Conservation (phyloP, 2,329 filamentous ascomycete species). For the Fusarium pseudocircinatum region DNA sequence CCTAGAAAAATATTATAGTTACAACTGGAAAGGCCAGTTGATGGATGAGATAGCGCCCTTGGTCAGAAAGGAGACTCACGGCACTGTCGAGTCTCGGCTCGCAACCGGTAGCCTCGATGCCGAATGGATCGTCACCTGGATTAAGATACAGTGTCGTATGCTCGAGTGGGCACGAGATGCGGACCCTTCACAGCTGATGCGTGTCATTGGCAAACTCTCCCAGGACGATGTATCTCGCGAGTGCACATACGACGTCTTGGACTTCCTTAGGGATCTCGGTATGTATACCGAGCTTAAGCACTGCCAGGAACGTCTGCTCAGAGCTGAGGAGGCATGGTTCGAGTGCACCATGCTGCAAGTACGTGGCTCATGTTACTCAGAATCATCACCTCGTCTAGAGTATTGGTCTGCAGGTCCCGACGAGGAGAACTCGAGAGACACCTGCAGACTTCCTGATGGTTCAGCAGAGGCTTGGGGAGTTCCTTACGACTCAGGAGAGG, state of each 20-base stretch:
- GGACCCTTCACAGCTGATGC: slow-evolving; percentile 44
- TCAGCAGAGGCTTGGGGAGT: no score
- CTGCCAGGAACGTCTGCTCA: slow-evolving; percentile 40
- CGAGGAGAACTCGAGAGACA: background rate
- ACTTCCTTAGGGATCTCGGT: slow-evolving; percentile 49
- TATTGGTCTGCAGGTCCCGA: background rate
- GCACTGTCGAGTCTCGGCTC: slow-evolving; percentile 52
- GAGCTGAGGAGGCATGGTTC: slow-evolving; percentile 39
- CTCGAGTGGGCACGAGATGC: slow-evolving; percentile 42
- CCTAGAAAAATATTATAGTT: background rate
- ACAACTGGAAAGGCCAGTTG: slow-evolving; percentile 38
- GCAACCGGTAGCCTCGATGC: slow-evolving; percentile 48
- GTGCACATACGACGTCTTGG: slow-evolving; percentile 48
- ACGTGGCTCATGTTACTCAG: background rate
- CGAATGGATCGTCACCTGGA: slow-evolving; percentile 49
- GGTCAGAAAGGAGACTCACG: background rate
- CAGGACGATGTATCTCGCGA: slow-evolving; percentile 3
- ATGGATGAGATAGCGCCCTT: background rate
- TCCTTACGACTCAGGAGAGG: background rate
- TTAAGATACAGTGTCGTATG: slow-evolving; percentile 47
- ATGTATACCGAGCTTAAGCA: slow-evolving; percentile 44
- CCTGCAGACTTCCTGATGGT: background rate
- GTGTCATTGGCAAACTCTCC: slow-evolving; percentile 38
- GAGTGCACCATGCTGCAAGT: slow-evolving; percentile 31
- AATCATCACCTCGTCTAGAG: background rate